These are phyloP conservation scores for Begonia fuchsioides DNA, from an alignment of 306 rosid genomes.

Conservation along the genomic window DNA sequence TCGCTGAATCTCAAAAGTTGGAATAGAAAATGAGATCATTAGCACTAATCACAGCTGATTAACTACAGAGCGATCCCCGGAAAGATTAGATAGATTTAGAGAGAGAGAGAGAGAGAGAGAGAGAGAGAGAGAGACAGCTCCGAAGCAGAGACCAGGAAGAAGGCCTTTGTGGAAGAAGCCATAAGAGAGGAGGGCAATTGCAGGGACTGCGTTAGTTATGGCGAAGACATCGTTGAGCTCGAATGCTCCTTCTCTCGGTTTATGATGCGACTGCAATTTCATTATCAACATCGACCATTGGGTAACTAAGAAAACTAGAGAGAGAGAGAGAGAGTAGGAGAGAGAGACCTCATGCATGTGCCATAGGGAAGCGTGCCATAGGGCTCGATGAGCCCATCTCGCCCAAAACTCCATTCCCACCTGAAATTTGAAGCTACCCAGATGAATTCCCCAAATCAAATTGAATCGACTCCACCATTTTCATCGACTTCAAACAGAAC, in stretches of 20 bases:
- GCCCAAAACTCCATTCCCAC: constrained; percentile 70
- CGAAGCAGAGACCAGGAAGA: constrained; percentile 86
- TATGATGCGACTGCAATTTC: constrained; percentile 85
- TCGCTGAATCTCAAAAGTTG: too few species aligned
- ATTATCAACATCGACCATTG: constrained; percentile 4
- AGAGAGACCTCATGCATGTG: constrained; percentile 44
- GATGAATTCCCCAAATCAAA: not conserved
- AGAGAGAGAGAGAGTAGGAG: not conserved
- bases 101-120: too few species aligned
- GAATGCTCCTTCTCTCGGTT: constrained; percentile 90
- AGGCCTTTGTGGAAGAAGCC: constrained; percentile 89
- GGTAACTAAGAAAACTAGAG: constrained; percentile 12
- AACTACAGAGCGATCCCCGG: too few species aligned
- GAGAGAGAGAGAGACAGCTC: constrained; percentile 51
- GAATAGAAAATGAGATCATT: not conserved
- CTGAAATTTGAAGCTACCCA: constrained; percentile 11
- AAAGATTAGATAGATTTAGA: too few species aligned
- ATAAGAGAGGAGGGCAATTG: constrained; percentile 73
- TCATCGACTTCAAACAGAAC: too few species aligned
- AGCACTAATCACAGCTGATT: constrained; percentile 12
- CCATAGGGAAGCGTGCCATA: constrained; percentile 56
- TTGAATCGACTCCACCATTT: not conserved
- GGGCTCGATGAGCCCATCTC: constrained; percentile 58
- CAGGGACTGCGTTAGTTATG: constrained; percentile 75
- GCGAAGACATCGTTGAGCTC: constrained; percentile 96